phyloP scores from a whole-genome alignment of 805 yeast genomes.

The Saturnispora silvae region DNA sequence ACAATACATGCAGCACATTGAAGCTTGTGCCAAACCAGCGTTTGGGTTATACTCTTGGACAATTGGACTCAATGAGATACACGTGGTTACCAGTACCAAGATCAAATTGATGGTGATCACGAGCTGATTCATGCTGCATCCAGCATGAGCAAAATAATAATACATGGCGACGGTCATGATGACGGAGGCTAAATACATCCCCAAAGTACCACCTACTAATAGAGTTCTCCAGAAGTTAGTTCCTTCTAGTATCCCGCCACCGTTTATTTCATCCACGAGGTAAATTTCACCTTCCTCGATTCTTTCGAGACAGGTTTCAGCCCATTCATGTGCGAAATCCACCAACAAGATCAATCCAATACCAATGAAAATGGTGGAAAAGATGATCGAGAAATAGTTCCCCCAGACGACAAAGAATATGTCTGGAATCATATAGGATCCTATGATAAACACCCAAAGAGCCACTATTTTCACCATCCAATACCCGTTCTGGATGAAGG shows the following conservation, averaged over 20 bases:
- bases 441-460: slow-evolving; percentile 45
- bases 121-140: slow-evolving; percentile 83
- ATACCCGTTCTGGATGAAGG: slow-evolving; percentile 80
- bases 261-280: slow-evolving; percentile 40
- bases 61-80: slow-evolving; percentile 64
- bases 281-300: slow-evolving; percentile 67
- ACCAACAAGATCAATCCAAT: slow-evolving; percentile 85
- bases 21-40: slow-evolving; percentile 93
- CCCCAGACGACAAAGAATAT: slow-evolving; percentile 83
- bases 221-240: slow-evolving; percentile 67
- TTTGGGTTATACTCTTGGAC: slow-evolving; percentile 90
- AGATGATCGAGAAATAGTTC: slow-evolving; percentile 73
- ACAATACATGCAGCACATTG: slow-evolving; percentile 91
- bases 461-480: slow-evolving; percentile 70
- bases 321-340: slow-evolving; percentile 98
- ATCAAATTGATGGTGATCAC: slow-evolving; percentile 73
- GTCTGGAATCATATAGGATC: slow-evolving; percentile 78
- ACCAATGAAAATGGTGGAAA: slow-evolving; percentile 76
- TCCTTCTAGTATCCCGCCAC: slow-evolving; percentile 29
- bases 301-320: slow-evolving; percentile 85
- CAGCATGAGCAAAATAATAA: slow-evolving; percentile 65
- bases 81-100: slow-evolving; percentile 53
- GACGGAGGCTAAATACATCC: slow-evolving; percentile 70
- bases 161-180: slow-evolving; percentile 72
- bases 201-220: slow-evolving; percentile 74